Conservation (phyloP, 2,329 filamentous ascomycete genomes). For the Ophiostoma piceae region DNA sequence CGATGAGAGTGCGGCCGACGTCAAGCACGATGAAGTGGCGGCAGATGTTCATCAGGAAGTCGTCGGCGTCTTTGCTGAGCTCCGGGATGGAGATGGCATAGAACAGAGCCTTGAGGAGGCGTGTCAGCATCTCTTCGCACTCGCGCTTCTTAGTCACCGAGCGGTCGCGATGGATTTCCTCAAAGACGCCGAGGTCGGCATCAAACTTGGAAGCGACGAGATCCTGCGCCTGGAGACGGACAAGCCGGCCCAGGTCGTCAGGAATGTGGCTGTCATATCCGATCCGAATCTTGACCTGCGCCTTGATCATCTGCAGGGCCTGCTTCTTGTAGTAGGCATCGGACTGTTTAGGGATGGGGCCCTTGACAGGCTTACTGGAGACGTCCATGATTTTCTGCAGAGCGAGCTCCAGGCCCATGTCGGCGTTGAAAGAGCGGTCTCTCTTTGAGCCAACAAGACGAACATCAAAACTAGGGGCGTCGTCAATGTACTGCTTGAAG, state of each 20-base stretch:
- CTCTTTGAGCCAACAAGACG: conserved; percentile 83
- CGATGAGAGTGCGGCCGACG: conserved; percentile 75
- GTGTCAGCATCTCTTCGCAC: conserved; percentile 77
- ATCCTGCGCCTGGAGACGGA: conserved; percentile 87
- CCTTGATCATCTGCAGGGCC: conserved; percentile 78
- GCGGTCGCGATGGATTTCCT: conserved; percentile 69
- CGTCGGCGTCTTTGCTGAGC: conserved; percentile 67
- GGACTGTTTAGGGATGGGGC: conserved; percentile 50
- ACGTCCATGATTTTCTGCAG: conserved; percentile 81
- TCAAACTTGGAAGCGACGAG: conserved; percentile 67
- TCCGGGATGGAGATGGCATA: conserved; percentile 78
- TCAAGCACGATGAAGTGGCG: conserved; percentile 89
- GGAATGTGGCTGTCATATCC: conserved; percentile 74
- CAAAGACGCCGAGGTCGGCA: conserved; percentile 64
- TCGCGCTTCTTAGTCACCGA: conserved; percentile 82
- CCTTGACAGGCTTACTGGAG: conserved; percentile 53
- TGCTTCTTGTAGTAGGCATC: conserved; percentile 91
- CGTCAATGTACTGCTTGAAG: conserved; percentile 82
- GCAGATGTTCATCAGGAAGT: conserved; percentile 74
- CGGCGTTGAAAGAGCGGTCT: conserved; percentile 80
- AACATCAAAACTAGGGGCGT: conserved; percentile 80
- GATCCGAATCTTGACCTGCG: conserved; percentile 85
- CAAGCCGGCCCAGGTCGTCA: conserved; percentile 77
- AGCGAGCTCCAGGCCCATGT: conserved; percentile 81
- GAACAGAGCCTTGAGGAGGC: conserved; percentile 82